Conservation (phyloP, 116 monocot species). For the Phalaenopsis hybrid region DNA sequence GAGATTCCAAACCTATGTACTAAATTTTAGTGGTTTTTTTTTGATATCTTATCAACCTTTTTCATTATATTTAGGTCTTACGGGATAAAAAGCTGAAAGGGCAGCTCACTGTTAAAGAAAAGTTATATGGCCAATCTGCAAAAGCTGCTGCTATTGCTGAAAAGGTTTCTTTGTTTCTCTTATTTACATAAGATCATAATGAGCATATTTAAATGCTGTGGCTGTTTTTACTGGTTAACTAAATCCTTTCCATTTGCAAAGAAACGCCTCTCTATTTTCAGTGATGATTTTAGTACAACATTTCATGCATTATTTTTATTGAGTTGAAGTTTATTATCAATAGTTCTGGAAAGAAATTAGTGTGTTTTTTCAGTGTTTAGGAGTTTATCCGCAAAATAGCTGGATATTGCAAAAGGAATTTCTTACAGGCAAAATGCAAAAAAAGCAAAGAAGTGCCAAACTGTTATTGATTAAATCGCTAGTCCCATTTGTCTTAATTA, state of each 20-base stretch:
- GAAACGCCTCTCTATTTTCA: background rate
- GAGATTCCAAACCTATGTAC: background rate
- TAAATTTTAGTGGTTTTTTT: background rate
- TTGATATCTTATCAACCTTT: background rate
- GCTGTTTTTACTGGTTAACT: background rate
- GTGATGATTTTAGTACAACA: background rate
- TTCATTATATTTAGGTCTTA: slow-evolving; percentile 27
- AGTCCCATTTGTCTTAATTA: background rate
- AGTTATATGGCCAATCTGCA: slow-evolving; percentile 68
- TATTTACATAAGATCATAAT: background rate
- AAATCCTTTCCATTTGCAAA: background rate
- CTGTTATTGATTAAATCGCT: background rate
- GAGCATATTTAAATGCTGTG: background rate
- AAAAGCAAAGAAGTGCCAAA: background rate
- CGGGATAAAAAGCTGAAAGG: slow-evolving; percentile 81
- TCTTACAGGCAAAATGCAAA: background rate
- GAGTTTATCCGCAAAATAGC: background rate
- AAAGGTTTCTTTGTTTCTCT: slow-evolving; percentile 40
- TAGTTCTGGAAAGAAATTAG: background rate
- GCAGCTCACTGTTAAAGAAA: slow-evolving; percentile 60
- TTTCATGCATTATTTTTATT: background rate
- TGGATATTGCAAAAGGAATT: background rate
- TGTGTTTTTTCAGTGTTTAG: background rate
- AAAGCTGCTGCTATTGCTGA: slow-evolving; percentile 82
- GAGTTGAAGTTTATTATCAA: background rate